A percentile compares a stretch with the other conserved stretches of the same genome.
These are phyloP conservation scores for Purshia tridentata DNA, from an alignment of 306 rosid genomes.

Conservation along the genomic window DNA sequence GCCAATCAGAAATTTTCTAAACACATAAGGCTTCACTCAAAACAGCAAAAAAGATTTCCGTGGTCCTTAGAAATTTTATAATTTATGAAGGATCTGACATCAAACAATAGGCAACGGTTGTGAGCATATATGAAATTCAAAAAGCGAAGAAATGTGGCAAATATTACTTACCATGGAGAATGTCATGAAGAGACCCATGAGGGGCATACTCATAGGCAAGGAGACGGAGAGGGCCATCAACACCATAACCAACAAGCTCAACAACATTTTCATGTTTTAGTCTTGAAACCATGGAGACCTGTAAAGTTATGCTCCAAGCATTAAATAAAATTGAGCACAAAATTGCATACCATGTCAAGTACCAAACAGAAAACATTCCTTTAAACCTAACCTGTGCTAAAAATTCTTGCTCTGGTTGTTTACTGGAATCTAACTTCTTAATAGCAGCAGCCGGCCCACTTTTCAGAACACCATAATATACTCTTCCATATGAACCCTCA, in stretches of 20 bases:
- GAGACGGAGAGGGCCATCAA: conserved; percentile 67
- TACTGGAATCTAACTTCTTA: conserved; percentile 74
- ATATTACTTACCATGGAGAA: conserved; percentile 58
- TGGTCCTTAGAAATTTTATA: neutral
- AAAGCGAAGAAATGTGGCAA: neutral
- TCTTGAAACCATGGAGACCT: conserved; percentile 87
- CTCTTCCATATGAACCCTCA: conserved; percentile 86
- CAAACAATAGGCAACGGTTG: neutral
- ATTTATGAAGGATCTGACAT: neutral
- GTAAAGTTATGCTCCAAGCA: neutral
- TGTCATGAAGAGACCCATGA: conserved; percentile 76
- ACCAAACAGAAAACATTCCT: neutral
- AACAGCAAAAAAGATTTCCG: neutral
- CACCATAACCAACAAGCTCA: conserved; percentile 66
- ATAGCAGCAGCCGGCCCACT: conserved; percentile 61
- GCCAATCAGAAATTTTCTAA: neutral
- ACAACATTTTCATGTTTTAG: conserved; percentile 64
- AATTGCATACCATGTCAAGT: neutral
- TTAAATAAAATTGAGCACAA: neutral
- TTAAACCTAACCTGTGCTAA: conserved; percentile 58
- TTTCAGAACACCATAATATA: conserved; percentile 50
- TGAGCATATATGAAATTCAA: neutral
- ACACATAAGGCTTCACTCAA: neutral
- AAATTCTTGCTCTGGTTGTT: conserved; percentile 71
- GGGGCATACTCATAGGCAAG: conserved; percentile 78